These are phyloP conservation scores for Trypanosoma theileri DNA, from an alignment of 208 protist species.

Conservation along the genomic window DNA sequence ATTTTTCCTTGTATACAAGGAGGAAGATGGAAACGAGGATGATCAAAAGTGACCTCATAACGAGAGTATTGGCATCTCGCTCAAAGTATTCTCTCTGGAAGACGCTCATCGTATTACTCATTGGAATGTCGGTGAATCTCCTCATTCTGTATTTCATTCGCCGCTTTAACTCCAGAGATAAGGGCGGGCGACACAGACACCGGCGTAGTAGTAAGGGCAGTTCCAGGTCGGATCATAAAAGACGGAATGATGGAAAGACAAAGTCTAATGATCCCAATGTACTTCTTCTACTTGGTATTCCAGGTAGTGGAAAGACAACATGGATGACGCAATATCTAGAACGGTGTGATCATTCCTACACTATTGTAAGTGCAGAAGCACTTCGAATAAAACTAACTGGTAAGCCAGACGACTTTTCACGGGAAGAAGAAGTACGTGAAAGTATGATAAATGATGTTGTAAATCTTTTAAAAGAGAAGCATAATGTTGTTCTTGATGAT, in stretches of 20 bases:
- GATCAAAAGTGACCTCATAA: not conserved
- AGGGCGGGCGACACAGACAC: not conserved
- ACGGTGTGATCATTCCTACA: conserved; percentile 57
- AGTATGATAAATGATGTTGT: conserved; percentile 49
- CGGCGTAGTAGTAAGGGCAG: not conserved
- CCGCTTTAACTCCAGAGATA: not conserved
- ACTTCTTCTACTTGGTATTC: conserved; percentile 67
- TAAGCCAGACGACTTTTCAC: conserved; percentile 49
- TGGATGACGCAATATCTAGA: conserved; percentile 71
- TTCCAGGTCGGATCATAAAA: conserved; percentile 14
- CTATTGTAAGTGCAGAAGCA: conserved; percentile 53
- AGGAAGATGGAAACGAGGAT: not conserved
- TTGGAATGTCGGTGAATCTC: conserved; percentile 16
- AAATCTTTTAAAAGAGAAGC: conserved; percentile 38
- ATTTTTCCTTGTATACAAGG: not conserved
- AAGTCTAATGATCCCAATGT: conserved; percentile 59
- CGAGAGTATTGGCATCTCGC: not conserved
- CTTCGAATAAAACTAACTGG: conserved; percentile 46
- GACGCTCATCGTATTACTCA: conserved; percentile 5
- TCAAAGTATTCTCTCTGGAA: not conserved
- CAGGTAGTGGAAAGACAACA: conserved; percentile 79
- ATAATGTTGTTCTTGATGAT: conserved; percentile 73
- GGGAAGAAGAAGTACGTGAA: conserved; percentile 60
- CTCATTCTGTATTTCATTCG: conserved; percentile 12
- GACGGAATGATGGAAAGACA: conserved; percentile 29